A percentile compares a stretch with the other conserved stretches of the same genome.
Conservation (phyloP, 2,329 filamentous ascomycete genomes). For the Fusarium tuaranense region DNA sequence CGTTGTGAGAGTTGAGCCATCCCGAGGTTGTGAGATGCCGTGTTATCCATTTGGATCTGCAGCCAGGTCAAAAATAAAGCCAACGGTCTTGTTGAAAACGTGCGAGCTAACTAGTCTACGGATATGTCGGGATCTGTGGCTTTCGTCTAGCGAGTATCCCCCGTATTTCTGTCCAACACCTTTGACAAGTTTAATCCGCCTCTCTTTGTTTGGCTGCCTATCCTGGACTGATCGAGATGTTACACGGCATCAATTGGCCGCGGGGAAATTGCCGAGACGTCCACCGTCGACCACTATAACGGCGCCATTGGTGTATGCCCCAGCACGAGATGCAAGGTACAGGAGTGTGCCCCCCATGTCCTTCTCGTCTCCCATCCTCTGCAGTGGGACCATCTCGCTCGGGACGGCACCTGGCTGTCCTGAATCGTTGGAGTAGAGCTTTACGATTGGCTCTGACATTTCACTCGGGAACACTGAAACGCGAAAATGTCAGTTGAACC, state of each 20-base stretch:
- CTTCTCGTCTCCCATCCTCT: conserved; percentile 33
- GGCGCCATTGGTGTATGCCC: conserved; percentile 33
- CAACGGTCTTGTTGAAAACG: neutral
- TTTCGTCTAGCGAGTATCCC: neutral
- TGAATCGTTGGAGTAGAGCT: conserved; percentile 22
- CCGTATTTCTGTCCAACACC: neutral
- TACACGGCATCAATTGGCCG: conserved; percentile 15
- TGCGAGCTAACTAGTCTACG: neutral
- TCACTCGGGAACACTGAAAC: conserved; percentile 31
- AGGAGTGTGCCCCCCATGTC: conserved; percentile 32
- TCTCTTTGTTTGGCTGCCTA: neutral
- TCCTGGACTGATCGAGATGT: neutral
- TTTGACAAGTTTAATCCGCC: neutral
- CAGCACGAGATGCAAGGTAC: conserved; percentile 32
- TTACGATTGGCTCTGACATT: conserved; percentile 36
- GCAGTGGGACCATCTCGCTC: conserved; percentile 16
- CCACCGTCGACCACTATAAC: conserved; percentile 34
- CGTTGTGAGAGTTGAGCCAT: neutral
- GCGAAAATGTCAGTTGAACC: neutral
- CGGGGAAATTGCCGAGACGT: conserved; percentile 29
- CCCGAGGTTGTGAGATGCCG: neutral
- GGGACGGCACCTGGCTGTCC: conserved; percentile 24
- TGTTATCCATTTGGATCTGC: neutral
- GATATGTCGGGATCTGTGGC: neutral
- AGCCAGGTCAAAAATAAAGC: neutral